Evolutionary conservation across 139 green algal species (phyloP).

Genomic region (Spirogloea muscicola): DNA sequence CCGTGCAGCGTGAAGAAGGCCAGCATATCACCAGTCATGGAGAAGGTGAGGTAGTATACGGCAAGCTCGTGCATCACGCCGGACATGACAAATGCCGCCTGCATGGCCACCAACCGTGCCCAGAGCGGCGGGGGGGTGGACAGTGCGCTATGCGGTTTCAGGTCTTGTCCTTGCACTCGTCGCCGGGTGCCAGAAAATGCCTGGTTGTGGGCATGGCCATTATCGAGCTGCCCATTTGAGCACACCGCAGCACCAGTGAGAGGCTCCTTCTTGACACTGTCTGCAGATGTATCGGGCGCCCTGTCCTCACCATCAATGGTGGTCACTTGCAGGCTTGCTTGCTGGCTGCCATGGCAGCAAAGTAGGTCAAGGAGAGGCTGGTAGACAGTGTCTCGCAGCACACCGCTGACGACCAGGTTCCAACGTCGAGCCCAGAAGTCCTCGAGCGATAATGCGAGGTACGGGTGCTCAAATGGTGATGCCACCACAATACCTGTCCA

Average conservation of each 20-base stretch:
- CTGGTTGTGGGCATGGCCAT: too few species aligned
- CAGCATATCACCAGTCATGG: conserved; percentile 39
- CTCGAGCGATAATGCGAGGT: conserved; percentile 12
- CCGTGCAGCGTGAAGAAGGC: conserved; percentile 34
- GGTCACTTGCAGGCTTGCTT: too few species aligned
- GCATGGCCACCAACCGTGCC: conserved; percentile 11
- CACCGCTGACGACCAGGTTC: conserved; percentile 31
- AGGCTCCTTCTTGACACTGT: too few species aligned
- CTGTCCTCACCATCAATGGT: too few species aligned
- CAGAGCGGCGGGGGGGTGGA: neutral
- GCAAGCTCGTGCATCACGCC: conserved; percentile 37
- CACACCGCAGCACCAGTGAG: too few species aligned
- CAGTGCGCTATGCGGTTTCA: neutral
- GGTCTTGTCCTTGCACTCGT: too few species aligned
- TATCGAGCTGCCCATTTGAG: too few species aligned
- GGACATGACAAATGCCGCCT: conserved; percentile 29
- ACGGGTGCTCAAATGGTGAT: conserved; percentile 14
- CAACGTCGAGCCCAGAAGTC: conserved; percentile 38
- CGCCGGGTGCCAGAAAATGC: neutral
- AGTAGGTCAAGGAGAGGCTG: conserved; percentile 5
- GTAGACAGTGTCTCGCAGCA: conserved; percentile 25
- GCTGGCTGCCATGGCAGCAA: too few species aligned
- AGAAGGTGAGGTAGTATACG: conserved; percentile 17
- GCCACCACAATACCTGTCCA: too few species aligned
- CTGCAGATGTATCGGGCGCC: too few species aligned